Base-by-base conservation (phyloP, 2,329 filamentous ascomycete genomes). In the Xylaria sp. region DNA sequence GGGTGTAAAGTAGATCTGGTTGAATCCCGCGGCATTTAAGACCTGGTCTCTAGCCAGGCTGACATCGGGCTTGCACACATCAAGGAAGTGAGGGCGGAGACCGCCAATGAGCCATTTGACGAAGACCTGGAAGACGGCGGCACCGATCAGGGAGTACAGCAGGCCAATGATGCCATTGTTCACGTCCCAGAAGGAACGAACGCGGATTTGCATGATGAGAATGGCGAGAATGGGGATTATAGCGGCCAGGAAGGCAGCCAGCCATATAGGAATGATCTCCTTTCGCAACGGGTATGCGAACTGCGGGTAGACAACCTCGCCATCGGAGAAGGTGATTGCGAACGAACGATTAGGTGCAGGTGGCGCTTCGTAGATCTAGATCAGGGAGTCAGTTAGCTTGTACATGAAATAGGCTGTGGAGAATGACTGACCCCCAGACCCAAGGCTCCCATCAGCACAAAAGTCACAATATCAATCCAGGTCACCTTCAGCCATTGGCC, bases 41-140 rank as follows among this genome's bases (percentile, higher is more conserved):
- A 80, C 82, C 0, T 77, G 75, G 23, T 79, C 78, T 53, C 81
- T 79, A 15, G 79, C 78, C 0, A 79, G 78, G 3, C 80, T 80
- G n/a, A 86, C 76, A 64, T 84, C 84, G 0, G 90, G 91, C 77
- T 90, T 86, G 84, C 90, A 93, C 61, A 91, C 90, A 25, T 83
- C 84, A 23, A 93, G 83, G 81, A 93, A 93, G 77, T 92, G 89
- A 0, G 91, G 91, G n/a, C 90, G 85, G 23, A 91, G 81, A 15
- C 90, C 91, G 15, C 91, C 91, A 70, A 93, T 92, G 48, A 93
- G 85, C 85, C 87, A 90, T 80, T 93, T 93, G 77, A 93, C 74
- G 75, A 93, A 90, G 72, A 93, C 90, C 75, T 93, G 91, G 81
- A 93, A 92, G 58, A 93, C 87, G n/a, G 90, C 89, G 3, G 89